Evolutionary conservation across 73 alveolate genomes (phyloP), one percentile per base, ranked within the genome.

Genomic region (Tetrahymena elliotti): DNA sequence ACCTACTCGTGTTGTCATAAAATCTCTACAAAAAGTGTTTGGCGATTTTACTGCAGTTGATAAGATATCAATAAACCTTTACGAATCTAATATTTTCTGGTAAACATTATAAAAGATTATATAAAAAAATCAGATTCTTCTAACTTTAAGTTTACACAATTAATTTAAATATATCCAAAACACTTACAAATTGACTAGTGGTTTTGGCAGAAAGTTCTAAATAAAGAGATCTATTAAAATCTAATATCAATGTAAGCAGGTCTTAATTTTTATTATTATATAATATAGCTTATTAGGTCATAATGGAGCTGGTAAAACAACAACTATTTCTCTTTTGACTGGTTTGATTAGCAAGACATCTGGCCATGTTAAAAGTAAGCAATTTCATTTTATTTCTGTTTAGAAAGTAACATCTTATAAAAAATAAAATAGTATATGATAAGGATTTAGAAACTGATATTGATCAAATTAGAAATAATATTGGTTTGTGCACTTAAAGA

Each of bases 401-500:
- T 68, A 6, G 33, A 68, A 68, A 4, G 11, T 5, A 5, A 27
- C 84, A 53, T 15, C 84, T 53, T 68, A 10, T 3, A 27, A 68
- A 6, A 27, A 22, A 27, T 22, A 1, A 53, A 1, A 83, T 38
- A n/a, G 92, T 83, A 24, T 94, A 96, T 94, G 99, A 99, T 20
- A 84, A 88, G 93, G 99, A 99, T 95, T 98, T 98, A 18, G 95
- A 93, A 11, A 68, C 52, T 12, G 97, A 98, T 9, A 97, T 98
- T 83, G 98, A 97, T 31, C 83, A 96, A 83, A 99, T 98, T 13
- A 98, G 99, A 95, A 96, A 97, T 92, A 96, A 97, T 41, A 97
- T 99, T 33, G 99, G 99, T 35, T 98, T 98, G 93, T 99, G 99
- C 95, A 99, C 99, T 41, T 98, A 99, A 93, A 98, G 97, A 95